Conservation (phyloP, 2,329 filamentous ascomycete species). For the Pleoardoris graminearum region DNA sequence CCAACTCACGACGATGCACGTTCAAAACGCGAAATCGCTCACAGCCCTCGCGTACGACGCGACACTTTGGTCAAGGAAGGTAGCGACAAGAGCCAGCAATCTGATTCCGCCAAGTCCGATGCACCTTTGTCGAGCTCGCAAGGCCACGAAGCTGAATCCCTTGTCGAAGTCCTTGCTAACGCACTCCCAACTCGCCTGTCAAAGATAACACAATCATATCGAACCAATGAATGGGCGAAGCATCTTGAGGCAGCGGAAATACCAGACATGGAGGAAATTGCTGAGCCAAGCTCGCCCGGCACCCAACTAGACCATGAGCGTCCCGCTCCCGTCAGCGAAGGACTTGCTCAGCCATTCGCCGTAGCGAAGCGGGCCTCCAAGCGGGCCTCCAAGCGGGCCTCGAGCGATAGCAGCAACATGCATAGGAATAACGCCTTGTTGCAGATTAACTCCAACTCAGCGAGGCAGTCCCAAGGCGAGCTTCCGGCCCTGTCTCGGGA, state of each 20-base stretch:
- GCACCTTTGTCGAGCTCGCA: conserved; percentile 27
- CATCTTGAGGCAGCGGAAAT: conserved; percentile 77
- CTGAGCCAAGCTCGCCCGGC: conserved; percentile 52
- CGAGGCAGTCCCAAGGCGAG: conserved; percentile 24
- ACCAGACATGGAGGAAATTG: conserved; percentile 67
- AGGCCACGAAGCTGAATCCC: conserved; percentile 43
- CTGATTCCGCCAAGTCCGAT: conserved; percentile 50
- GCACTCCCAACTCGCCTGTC: conserved; percentile 72
- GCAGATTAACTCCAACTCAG: conserved; percentile 29
- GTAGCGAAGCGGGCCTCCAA: conserved; percentile 27
- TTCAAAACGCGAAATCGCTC: conserved; percentile 12
- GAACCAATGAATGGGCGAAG: conserved; percentile 96
- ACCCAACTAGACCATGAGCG: conserved; percentile 53
- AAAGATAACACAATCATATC: conserved; percentile 76
- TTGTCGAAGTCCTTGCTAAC: conserved; percentile 51
- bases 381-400: conserved; percentile 30
- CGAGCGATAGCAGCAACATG: conserved; percentile 24
- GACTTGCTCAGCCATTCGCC: conserved; percentile 27
- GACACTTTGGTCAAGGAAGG: conserved; percentile 24
- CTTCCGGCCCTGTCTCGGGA: conserved; percentile 25
- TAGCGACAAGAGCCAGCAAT: conserved; percentile 23
- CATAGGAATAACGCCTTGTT: conserved; percentile 24
- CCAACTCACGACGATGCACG: conserved; percentile 26
- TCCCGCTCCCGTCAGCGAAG: conserved; percentile 54
- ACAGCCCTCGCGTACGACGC: conserved; percentile 22